Evolutionary conservation across 192 early-diverging fungal species (phyloP).

Genomic region (Gaertneriomyces sp.): DNA sequence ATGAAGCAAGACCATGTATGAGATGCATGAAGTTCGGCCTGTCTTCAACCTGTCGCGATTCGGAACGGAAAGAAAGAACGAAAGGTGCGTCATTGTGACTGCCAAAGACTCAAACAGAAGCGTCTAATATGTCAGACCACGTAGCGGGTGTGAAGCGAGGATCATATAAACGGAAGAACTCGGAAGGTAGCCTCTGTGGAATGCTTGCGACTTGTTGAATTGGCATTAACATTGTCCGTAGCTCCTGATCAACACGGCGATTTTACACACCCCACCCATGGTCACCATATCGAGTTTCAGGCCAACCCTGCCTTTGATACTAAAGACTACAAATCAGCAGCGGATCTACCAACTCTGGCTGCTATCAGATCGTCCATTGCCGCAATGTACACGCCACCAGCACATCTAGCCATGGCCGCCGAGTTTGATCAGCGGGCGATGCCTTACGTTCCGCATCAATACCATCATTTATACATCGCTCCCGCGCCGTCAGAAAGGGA

Average conservation of each 20-base stretch:
- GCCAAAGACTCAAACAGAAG: too few relatives aligned
- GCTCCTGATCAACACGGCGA: too few relatives aligned
- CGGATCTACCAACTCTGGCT: too few relatives aligned
- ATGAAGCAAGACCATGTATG: constrained; percentile 76
- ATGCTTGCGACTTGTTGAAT: too few relatives aligned
- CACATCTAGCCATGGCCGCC: constrained; percentile 28
- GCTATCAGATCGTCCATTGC: neutral
- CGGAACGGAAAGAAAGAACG: constrained; percentile 74
- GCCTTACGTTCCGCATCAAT: neutral
- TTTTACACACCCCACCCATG: too few relatives aligned
- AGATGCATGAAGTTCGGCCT: constrained; percentile 75
- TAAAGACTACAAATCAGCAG: too few relatives aligned
- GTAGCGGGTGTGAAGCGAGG: constrained; percentile 5
- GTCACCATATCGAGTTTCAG: too few relatives aligned
- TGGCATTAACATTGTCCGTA: too few relatives aligned
- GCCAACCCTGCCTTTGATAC: too few relatives aligned
- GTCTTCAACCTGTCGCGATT: constrained; percentile 67
- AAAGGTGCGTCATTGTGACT: constrained; percentile 45
- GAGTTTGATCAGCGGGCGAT: constrained; percentile 20
- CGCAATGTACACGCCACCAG: neutral
- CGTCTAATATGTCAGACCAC: too few relatives aligned
- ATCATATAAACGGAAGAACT: constrained; percentile 1
- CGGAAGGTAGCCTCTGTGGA: neutral
- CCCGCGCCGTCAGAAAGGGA: constrained; percentile 3
- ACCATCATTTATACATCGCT: constrained; percentile 25